These are phyloP conservation scores for Lecanoromycetidae sp. DNA, from an alignment of 2,329 filamentous ascomycete species.

Conservation along the genomic window DNA sequence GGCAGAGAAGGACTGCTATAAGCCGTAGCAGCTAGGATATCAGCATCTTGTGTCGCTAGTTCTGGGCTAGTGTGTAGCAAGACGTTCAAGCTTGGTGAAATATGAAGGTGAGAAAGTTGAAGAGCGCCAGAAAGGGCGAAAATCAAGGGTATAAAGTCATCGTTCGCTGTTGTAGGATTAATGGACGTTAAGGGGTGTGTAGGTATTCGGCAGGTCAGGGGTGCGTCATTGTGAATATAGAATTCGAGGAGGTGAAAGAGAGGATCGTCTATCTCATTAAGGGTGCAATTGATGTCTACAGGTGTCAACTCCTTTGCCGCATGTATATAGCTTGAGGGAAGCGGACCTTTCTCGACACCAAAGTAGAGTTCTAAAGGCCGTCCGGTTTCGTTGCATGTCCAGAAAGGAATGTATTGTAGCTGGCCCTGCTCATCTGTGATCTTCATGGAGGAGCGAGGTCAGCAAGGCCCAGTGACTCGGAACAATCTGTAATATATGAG, in stretches of 20 bases:
- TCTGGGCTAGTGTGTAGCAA: constrained; percentile 50
- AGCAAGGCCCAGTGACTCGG: not conserved
- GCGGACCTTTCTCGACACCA: constrained; percentile 51
- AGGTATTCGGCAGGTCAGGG: constrained; percentile 79
- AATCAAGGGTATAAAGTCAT: constrained; percentile 68
- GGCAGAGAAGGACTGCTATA: constrained; percentile 69
- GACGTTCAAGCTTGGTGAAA: constrained; percentile 81
- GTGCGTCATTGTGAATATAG: constrained; percentile 94
- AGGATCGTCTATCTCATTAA: constrained; percentile 40
- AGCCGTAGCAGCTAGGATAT: constrained; percentile 74
- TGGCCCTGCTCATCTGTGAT: constrained; percentile 69
- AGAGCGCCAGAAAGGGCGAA: constrained; percentile 83
- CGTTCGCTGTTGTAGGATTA: constrained; percentile 23
- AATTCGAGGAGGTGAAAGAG: constrained; percentile 55
- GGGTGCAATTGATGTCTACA: constrained; percentile 47
- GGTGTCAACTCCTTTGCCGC: not conserved
- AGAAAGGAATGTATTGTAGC: constrained; percentile 86
- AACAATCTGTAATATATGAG: not conserved
- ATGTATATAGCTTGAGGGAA: not conserved
- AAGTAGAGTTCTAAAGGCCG: constrained; percentile 75
- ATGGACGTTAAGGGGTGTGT: constrained; percentile 49
- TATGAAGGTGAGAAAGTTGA: constrained; percentile 78
- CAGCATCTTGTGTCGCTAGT: constrained; percentile 41
- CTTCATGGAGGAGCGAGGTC: constrained; percentile 20
- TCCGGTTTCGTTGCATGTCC: constrained; percentile 75